Evolutionary conservation across 768 basidiomycete genomes (phyloP), one percentile per base, ranked within the genome.

Genomic region (Xanthoconium stramineum): DNA sequence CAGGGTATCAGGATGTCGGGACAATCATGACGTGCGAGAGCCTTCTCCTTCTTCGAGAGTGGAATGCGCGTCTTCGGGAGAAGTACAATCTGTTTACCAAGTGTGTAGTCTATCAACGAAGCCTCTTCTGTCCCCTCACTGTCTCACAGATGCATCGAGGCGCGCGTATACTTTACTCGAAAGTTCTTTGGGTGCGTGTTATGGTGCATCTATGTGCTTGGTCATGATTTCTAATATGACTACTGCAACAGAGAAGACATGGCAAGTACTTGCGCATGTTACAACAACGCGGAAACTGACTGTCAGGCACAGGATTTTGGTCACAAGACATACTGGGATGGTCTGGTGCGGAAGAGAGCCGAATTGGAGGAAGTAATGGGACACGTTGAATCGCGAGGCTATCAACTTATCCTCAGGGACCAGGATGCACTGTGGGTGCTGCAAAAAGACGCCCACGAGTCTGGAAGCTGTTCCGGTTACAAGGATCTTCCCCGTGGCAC

Each of bases 371-470:
- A 43, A 36, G 61, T 73, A 29, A 61, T 76, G 40, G 46, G 58
- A 6, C 59, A 64, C 19, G 67, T 76, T 6, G 75, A 76, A 57
- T 62, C 53, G 42, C 66, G 71, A 5, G 73, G 71, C 13, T 75
- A 73, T 42, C 67, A 69, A 48, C 65, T 75, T 37, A 66, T 74
- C n/a, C 68, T 75, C 37, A 58, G 58, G 20, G 53, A 60, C 8
- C 71, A 74, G 52, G 69, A 74, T 38, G 75, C 75, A 4, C 51
- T 72, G 8, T 76, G 75, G 72, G 75, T 76, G 20, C 63, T 75
- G 17, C 68, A 72, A 9, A 60, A 56, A 29, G 57, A 64, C 2
- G 57, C 56, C 9, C 58, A 53, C n/a, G 48, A 61, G 32, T 38
- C 57, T 17, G 55, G 29, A 39, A 64, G 67, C 5, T 74, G 73